Evolutionary conservation across 2,329 filamentous ascomycete species (phyloP), one percentile per base, ranked within the genome.

Genomic region (Truncatella angustata): DNA sequence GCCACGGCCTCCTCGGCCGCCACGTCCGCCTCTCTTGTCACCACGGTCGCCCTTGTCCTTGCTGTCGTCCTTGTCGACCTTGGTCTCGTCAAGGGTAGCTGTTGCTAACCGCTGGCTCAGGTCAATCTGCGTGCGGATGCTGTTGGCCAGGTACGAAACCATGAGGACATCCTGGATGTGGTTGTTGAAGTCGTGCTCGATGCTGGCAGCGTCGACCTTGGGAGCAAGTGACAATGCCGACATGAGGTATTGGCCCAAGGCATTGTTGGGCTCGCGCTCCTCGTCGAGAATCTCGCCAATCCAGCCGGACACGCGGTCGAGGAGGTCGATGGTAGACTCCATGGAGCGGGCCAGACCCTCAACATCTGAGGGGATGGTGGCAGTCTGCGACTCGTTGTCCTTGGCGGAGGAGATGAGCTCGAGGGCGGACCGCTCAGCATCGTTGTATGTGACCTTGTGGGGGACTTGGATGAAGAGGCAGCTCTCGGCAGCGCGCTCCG

Each of bases 181-280:
- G 80, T 96, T 96, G 85, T 99, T 99, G 84, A 99, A 99, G 79
- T 97, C 92, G 69, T 88, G 83, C 81, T 99, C 94, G 68, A 99
- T 92, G 70, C 95, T 88, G 56, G 85, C 82, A 34, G 87, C 79
- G 65, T 96, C 90, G 56, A 97, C 94, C 82, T 97, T 99, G 66
- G 94, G 94, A 51, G 93, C 91, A 58, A 99, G 79, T 43, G 90
- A 92, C 58, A 99, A 83, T 35, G 93, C 87, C 72, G 96, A 96
- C 80, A 97, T 89, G 61, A 99, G 80, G 75, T 91, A 96, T 75
- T 99, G 95, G 60, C 92, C 94, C 52, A 99, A 79, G 11, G 92
- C 91, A 60, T 91, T 95, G 60, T 90, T 94, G 62, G 93, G 91
- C 70, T 90, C 85, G 56, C 87, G 85, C 70, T 95, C 90, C 79